These are phyloP conservation scores for Nicotiana undulata DNA, from an alignment of 257 asterid species.

Conservation along the genomic window DNA sequence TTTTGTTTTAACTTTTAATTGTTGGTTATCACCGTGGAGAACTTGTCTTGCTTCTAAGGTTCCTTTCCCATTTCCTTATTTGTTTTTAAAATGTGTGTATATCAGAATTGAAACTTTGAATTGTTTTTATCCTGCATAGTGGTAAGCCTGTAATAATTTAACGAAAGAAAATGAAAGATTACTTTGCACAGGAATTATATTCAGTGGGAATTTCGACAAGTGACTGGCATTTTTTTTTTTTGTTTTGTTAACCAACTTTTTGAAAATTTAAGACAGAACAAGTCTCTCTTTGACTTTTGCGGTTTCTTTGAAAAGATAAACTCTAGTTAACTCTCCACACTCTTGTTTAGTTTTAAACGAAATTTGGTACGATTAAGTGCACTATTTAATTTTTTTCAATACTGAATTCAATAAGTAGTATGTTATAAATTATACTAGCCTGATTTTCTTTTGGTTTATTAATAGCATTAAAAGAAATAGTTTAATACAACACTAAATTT, in stretches of 20 bases:
- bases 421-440: background rate
- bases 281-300: background rate
- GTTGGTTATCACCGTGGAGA: background rate
- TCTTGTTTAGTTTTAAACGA: background rate
- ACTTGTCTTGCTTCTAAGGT: constrained; percentile 1
- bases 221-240: background rate
- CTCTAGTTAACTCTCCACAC: background rate
- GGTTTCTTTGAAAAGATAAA: background rate
- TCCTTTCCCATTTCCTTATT: background rate
- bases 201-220: background rate
- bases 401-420: background rate
- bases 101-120: background rate
- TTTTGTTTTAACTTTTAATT: background rate
- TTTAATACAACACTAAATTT: background rate
- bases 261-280: background rate
- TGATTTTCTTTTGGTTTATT: background rate
- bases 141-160: background rate
- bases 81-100: background rate
- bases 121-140: background rate
- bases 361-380: no score
- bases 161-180: background rate
- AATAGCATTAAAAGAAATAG: background rate
- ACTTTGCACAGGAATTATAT: background rate
- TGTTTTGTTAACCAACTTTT: background rate
- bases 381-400: background rate